phyloP scores from a whole-genome alignment of 768 basidiomycete species.

The Mycena latifolia region DNA sequence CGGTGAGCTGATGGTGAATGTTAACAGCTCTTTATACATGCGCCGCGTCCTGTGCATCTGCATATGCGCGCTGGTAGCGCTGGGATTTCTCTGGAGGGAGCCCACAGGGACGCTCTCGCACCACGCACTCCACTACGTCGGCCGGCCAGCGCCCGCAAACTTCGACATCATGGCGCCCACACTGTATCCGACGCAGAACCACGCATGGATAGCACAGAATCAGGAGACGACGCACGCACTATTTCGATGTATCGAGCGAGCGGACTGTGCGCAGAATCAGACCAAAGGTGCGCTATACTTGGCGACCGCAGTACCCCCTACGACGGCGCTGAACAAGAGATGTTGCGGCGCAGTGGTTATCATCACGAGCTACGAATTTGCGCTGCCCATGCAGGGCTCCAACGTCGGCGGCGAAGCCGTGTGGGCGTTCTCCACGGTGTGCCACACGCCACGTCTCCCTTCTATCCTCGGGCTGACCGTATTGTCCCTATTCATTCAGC shows the following conservation, averaged over 20 bases:
- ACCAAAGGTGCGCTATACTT: constrained; percentile 35
- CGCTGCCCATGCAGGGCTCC: constrained; percentile 37
- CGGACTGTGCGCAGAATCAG: constrained; percentile 47
- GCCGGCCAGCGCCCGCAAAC: no score
- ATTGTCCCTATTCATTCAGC: constrained; percentile 7
- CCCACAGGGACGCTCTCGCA: no score
- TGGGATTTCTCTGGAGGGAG: no score
- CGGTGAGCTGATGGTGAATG: no score
- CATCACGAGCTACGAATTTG: constrained; percentile 44
- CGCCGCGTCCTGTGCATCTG: no score
- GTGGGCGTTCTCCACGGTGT: constrained; percentile 47
- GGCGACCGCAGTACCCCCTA: not conserved
- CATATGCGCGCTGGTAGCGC: no score
- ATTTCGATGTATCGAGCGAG: constrained; percentile 39
- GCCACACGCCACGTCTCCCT: no score
- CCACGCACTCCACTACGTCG: no score
- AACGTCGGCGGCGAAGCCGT: constrained; percentile 46
- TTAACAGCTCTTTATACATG: no score
- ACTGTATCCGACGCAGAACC: not conserved
- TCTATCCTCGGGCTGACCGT: no score
- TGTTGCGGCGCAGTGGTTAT: constrained; percentile 39
- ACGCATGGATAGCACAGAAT: constrained; percentile 11
- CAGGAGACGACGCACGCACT: not conserved
- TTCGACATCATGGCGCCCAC: constrained; percentile 20
- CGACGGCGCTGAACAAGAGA: not conserved